These are phyloP conservation scores for Clausena lansium DNA, from an alignment of 345 rosid genomes.

Conservation along the genomic window DNA sequence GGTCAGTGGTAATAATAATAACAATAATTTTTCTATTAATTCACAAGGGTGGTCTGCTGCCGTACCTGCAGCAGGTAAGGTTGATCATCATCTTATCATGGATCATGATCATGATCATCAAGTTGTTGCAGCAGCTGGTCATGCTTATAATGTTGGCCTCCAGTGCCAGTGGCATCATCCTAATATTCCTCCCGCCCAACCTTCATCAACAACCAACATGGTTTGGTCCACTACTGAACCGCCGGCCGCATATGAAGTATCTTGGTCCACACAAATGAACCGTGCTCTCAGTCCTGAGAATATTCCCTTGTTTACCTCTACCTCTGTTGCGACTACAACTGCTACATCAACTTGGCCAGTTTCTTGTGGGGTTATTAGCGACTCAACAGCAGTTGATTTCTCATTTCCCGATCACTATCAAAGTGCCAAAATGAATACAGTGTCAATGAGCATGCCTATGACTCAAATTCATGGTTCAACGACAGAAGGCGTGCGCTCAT, in stretches of 20 bases:
- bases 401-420: constrained; percentile 18
- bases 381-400: constrained; percentile 10
- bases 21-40: too few species aligned
- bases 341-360: constrained; percentile 25
- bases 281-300: constrained; percentile 11
- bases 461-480: constrained; percentile 30
- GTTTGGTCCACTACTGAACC: constrained; percentile 29
- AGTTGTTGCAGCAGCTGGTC: constrained; percentile 3
- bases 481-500: constrained; percentile 28
- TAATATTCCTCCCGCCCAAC: background rate
- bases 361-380: constrained; percentile 1
- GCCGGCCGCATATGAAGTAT: constrained; percentile 9
- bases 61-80: background rate
- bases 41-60: too few species aligned
- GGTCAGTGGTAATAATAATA: too few species aligned
- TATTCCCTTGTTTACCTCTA: constrained; percentile 1
- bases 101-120: constrained; percentile 20
- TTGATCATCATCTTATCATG: background rate
- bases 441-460: constrained; percentile 11
- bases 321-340: background rate
- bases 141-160: background rate
- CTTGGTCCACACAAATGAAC: constrained; percentile 34
- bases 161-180: constrained; percentile 26
- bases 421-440: background rate
- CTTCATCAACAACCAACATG: constrained; percentile 12